phyloP scores from a whole-genome alignment of 2,329 filamentous ascomycete species.

The Cladosporium sp. region DNA sequence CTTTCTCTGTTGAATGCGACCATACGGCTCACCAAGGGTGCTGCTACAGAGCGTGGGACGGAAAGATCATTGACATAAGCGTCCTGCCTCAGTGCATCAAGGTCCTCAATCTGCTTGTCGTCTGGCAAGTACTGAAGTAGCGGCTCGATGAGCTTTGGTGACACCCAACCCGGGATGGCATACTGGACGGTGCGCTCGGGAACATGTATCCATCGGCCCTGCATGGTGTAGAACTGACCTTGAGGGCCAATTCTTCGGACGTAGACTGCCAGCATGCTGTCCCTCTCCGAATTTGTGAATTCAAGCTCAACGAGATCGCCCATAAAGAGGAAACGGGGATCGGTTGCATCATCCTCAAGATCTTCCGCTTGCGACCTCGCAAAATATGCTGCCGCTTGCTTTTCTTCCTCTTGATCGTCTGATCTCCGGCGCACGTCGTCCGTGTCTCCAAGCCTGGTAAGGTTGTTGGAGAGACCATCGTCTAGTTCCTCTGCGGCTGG shows the following conservation, averaged over 20 bases:
- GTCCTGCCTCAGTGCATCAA: constrained; percentile 36
- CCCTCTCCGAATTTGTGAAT: constrained; percentile 33
- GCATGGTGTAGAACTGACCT: constrained; percentile 52
- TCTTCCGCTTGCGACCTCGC: constrained; percentile 27
- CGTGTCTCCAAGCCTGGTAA: constrained; percentile 34
- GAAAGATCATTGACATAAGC: constrained; percentile 41
- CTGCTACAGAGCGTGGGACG: constrained; percentile 49
- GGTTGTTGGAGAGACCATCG: constrained; percentile 31
- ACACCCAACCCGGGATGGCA: constrained; percentile 51
- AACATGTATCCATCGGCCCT: constrained; percentile 50
- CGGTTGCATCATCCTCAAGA: constrained; percentile 32
- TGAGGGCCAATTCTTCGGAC: constrained; percentile 39
- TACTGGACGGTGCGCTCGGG: constrained; percentile 45
- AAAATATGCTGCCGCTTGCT: constrained; percentile 26
- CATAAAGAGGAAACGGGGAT: constrained; percentile 41
- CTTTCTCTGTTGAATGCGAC: constrained; percentile 45
- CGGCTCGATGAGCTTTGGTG: constrained; percentile 46
- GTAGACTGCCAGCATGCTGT: constrained; percentile 52
- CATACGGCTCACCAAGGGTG: constrained; percentile 47
- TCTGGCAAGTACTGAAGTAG: constrained; percentile 55
- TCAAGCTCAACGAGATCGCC: constrained; percentile 53
- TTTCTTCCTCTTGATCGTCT: constrained; percentile 30
- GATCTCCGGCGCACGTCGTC: constrained; percentile 25
- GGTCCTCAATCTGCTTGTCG: constrained; percentile 36
- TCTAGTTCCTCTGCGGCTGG: constrained; percentile 27